phyloP scores from a whole-genome alignment of 306 rosid genomes.

The Vigna nakashimae region DNA sequence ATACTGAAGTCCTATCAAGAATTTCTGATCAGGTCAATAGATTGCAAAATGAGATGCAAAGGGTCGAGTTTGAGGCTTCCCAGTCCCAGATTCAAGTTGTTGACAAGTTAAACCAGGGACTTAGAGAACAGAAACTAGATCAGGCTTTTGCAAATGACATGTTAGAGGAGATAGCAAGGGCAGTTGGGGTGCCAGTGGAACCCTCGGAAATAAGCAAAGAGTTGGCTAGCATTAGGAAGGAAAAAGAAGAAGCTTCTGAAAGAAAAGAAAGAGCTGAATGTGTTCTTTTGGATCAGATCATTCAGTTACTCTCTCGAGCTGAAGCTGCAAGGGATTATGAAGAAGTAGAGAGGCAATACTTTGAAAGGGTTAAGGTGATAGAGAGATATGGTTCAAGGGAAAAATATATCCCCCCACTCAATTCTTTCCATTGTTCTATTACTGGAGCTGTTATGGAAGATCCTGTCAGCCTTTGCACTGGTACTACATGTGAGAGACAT shows the following conservation, averaged over 20 bases:
- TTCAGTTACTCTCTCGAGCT: slow-evolving; percentile 80
- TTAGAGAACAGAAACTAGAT: slow-evolving; percentile 69
- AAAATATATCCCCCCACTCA: slow-evolving; percentile 63
- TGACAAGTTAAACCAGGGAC: slow-evolving; percentile 72
- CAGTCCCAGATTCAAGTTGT: slow-evolving; percentile 67
- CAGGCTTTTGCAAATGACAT: slow-evolving; percentile 81
- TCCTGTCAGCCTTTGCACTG: slow-evolving; percentile 90
- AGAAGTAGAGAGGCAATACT: slow-evolving; percentile 73
- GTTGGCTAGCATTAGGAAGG: slow-evolving; percentile 74
- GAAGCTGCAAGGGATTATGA: slow-evolving; percentile 89
- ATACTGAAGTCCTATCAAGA: slow-evolving; percentile 65
- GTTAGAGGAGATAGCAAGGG: slow-evolving; percentile 73
- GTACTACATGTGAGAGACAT: slow-evolving; percentile 86
- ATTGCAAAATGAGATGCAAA: slow-evolving; percentile 81
- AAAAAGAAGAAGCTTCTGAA: slow-evolving; percentile 77
- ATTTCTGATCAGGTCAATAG: slow-evolving; percentile 76
- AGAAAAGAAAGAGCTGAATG: slow-evolving; percentile 77
- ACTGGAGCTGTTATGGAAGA: slow-evolving; percentile 72
- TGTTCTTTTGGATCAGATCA: slow-evolving; percentile 73
- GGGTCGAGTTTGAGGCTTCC: slow-evolving; percentile 79
- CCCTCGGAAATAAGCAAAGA: slow-evolving; percentile 85
- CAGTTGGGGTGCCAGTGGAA: slow-evolving; percentile 85
- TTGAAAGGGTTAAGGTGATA: slow-evolving; percentile 66
- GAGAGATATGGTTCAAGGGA: slow-evolving; percentile 64
- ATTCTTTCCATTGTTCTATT: slow-evolving; percentile 66